Conservation (phyloP, 2,329 filamentous ascomycete species). For the Hypoxylon sp. region DNA sequence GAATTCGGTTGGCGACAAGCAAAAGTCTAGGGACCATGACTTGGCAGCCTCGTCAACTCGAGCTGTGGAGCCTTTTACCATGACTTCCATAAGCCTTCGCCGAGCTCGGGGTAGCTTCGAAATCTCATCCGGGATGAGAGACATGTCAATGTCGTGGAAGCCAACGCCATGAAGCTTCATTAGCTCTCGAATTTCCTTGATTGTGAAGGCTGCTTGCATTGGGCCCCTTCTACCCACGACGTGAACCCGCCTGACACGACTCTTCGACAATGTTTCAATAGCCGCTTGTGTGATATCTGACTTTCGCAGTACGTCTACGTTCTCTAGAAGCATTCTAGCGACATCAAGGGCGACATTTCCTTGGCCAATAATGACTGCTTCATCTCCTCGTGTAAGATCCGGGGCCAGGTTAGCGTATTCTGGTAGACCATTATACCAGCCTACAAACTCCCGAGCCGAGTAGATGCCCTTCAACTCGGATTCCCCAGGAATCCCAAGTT, state of each 20-base stretch:
- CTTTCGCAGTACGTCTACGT: constrained; percentile 77
- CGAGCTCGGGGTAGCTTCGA: constrained; percentile 79
- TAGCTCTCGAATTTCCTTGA: constrained; percentile 92
- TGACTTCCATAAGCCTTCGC: constrained; percentile 82
- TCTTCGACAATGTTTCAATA: constrained; percentile 77
- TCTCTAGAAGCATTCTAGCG: constrained; percentile 84
- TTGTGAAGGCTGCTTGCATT: constrained; percentile 93
- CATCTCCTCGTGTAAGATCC: constrained; percentile 79
- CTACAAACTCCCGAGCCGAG: constrained; percentile 92
- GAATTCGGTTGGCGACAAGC: constrained; percentile 82
- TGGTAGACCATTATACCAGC: constrained; percentile 97
- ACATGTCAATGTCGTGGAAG: constrained; percentile 76
- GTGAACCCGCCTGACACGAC: constrained; percentile 81
- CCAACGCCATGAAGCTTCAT: constrained; percentile 79
- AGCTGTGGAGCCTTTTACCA: constrained; percentile 78
- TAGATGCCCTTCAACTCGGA: constrained; percentile 78
- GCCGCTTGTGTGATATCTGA: constrained; percentile 94
- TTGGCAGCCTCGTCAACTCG: constrained; percentile 64
- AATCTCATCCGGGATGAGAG: constrained; percentile 75
- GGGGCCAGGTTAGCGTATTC: constrained; percentile 81
- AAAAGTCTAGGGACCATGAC: constrained; percentile 87
- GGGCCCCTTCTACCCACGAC: constrained; percentile 92
- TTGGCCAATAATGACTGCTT: constrained; percentile 90
- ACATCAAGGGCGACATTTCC: constrained; percentile 97
- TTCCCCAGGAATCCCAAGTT: constrained; percentile 84